Conservation (phyloP, 2,329 filamentous ascomycete genomes). For the Calonectria pseudoturangicola region DNA sequence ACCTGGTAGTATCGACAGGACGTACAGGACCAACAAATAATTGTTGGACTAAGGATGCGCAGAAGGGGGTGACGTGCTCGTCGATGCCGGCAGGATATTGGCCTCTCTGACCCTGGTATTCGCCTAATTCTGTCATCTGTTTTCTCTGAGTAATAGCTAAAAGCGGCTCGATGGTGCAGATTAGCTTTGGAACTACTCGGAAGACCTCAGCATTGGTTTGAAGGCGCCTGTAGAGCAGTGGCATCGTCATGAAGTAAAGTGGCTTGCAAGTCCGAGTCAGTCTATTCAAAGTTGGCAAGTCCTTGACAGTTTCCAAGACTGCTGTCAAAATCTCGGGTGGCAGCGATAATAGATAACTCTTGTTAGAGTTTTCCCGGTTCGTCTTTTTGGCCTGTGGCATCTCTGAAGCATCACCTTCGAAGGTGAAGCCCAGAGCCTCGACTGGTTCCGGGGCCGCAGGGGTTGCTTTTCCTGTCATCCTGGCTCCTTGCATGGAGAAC, state of each 20-base stretch:
- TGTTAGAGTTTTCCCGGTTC: too few species aligned
- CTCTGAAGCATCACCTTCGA: not conserved
- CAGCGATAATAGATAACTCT: slow-evolving; percentile 7
- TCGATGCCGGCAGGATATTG: slow-evolving; percentile 32
- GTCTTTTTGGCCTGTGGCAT: too few species aligned
- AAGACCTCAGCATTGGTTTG: slow-evolving; percentile 31
- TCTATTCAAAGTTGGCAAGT: slow-evolving; percentile 27
- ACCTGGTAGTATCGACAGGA: too few species aligned
- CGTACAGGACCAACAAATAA: slow-evolving; percentile 25
- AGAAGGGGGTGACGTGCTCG: slow-evolving; percentile 25
- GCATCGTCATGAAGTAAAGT: slow-evolving; percentile 40
- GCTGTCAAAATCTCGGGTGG: slow-evolving; percentile 45
- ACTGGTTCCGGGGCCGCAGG: too few species aligned
- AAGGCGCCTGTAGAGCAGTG: slow-evolving; percentile 44
- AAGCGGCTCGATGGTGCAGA: slow-evolving; percentile 44
- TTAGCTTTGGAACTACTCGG: slow-evolving; percentile 46
- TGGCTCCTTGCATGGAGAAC: too few species aligned
- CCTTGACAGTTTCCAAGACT: slow-evolving; percentile 40
- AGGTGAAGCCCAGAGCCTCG: too few species aligned
- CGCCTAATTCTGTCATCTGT: slow-evolving; percentile 42
- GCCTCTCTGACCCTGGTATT: slow-evolving; percentile 46
- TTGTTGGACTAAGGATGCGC: slow-evolving; percentile 37
- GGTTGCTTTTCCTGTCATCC: too few species aligned
- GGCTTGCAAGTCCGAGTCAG: slow-evolving; percentile 46
- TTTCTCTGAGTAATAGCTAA: slow-evolving; percentile 45